Conservation (phyloP, 768 basidiomycete species). For the Leccinum longicurvipes region DNA sequence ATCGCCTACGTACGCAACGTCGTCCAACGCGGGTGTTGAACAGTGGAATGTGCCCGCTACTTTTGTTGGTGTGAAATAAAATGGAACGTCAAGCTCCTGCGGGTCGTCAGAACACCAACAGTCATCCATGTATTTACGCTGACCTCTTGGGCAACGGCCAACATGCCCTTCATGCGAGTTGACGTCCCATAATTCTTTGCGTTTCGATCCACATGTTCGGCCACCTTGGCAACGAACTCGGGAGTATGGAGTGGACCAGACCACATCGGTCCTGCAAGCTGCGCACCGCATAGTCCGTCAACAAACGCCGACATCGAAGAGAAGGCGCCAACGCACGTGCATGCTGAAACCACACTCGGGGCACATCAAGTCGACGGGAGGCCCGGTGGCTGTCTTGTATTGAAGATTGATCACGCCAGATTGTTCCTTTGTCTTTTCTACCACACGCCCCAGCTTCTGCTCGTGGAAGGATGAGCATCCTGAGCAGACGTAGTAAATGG, state of each 20-base stretch:
- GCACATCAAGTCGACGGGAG: slow-evolving; percentile 65
- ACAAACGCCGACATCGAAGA: neutral
- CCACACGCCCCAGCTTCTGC: slow-evolving; percentile 79
- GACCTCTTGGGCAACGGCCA: slow-evolving; percentile 86
- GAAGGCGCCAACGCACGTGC: slow-evolving; percentile 56
- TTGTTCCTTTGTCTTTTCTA: slow-evolving; percentile 55
- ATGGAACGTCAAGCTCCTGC: slow-evolving; percentile 73
- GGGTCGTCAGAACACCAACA: neutral
- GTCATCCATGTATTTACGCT: neutral
- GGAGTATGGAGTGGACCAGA: slow-evolving; percentile 79
- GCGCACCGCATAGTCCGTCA: neutral
- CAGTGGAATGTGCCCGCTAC: slow-evolving; percentile 83
- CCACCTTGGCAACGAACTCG: slow-evolving; percentile 69
- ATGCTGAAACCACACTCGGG: slow-evolving; percentile 75
- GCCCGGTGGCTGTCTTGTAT: slow-evolving; percentile 74
- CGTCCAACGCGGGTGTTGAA: slow-evolving; percentile 67
- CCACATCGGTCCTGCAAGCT: slow-evolving; percentile 98
- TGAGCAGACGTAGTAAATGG: slow-evolving; percentile 79
- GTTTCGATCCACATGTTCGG: slow-evolving; percentile 66
- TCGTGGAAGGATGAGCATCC: slow-evolving; percentile 79
- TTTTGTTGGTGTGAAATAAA: slow-evolving; percentile 85
- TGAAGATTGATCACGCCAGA: slow-evolving; percentile 56
- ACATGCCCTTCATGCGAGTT: slow-evolving; percentile 91
- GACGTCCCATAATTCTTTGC: slow-evolving; percentile 71
- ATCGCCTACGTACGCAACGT: slow-evolving; percentile 59